phyloP scores from a whole-genome alignment of 1,139 yeast genomes.

The Suzukiozyma palmioleophila region DNA sequence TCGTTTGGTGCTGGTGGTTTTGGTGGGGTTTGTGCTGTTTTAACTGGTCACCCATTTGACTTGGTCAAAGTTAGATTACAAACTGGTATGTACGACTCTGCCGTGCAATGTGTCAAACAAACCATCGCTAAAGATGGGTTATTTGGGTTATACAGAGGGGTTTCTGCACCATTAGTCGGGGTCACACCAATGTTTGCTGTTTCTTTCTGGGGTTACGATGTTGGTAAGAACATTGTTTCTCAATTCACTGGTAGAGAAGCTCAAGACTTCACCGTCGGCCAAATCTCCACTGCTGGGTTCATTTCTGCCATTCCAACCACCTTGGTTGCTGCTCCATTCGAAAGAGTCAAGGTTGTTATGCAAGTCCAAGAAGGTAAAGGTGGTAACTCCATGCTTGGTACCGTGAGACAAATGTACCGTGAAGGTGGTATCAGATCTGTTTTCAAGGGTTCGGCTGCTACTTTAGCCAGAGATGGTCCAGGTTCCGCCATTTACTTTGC shows the following conservation, averaged over 20 bases:
- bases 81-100: constrained; percentile 59
- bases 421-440: constrained; percentile 84
- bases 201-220: constrained; percentile 96
- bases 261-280: constrained; percentile 53
- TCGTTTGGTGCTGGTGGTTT: constrained; percentile 88
- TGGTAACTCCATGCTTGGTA: constrained; percentile 52
- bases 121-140: constrained; percentile 73
- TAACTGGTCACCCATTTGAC: constrained; percentile 96
- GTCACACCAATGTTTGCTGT: constrained; percentile 99
- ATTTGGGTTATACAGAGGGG: constrained; percentile 81
- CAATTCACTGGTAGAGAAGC: constrained; percentile 36
- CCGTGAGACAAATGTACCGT: constrained; percentile 64
- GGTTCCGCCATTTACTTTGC: constrained; percentile 98
- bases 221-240: constrained; percentile 75
- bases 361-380: constrained; percentile 64
- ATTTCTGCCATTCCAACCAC: constrained; percentile 94
- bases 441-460: constrained; percentile 88
- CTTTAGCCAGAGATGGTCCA: constrained; percentile 95
- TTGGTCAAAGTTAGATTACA: constrained; percentile 89
- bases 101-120: constrained; percentile 62
- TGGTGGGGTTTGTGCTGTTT: constrained; percentile 44
- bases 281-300: constrained; percentile 93
- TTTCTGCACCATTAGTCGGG: constrained; percentile 84
- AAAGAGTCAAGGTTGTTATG: constrained; percentile 89
- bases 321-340: constrained; percentile 93